These are phyloP conservation scores for Ajuga chamaepitys DNA, from an alignment of 257 asterid species.

Conservation along the genomic window DNA sequence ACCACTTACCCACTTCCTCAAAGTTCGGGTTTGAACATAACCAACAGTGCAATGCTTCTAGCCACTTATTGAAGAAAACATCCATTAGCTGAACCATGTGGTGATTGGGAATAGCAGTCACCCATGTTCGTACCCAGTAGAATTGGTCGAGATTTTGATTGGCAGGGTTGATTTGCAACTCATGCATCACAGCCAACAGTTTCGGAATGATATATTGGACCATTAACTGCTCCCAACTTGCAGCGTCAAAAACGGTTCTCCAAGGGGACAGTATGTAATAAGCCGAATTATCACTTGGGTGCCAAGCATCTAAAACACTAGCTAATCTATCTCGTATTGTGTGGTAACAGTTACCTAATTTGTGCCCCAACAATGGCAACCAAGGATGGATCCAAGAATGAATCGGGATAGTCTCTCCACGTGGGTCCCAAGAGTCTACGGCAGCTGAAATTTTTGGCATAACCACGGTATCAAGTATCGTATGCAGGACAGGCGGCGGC, in stretches of 20 bases:
- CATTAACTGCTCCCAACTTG: conserved; percentile 89
- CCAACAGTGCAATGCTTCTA: conserved; percentile 79
- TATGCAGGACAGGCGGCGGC: conserved; percentile 56
- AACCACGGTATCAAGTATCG: conserved; percentile 50
- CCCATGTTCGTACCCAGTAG: conserved; percentile 68
- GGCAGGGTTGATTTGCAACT: conserved; percentile 61
- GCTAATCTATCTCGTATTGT: conserved; percentile 65
- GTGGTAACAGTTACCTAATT: conserved; percentile 69
- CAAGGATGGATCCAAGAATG: conserved; percentile 97
- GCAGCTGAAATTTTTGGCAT: conserved; percentile 75
- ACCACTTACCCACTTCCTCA: conserved; percentile 78
- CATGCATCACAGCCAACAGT: conserved; percentile 55
- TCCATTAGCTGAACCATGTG: conserved; percentile 77
- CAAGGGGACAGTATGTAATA: conserved; percentile 70
- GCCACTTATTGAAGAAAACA: conserved; percentile 83
- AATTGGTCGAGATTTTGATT: conserved; percentile 65
- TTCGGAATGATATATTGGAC: conserved; percentile 59
- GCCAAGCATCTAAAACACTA: conserved; percentile 88
- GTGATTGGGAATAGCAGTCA: conserved; percentile 52
- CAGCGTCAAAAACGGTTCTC: conserved; percentile 77
- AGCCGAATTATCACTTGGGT: conserved; percentile 83
- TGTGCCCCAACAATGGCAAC: conserved; percentile 68
- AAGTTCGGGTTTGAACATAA: conserved; percentile 59
- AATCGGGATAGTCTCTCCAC: conserved; percentile 72
- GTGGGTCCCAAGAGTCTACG: conserved; percentile 90